phyloP scores from a whole-genome alignment of 2,329 filamentous ascomycete genomes.

The Byssothecium circinans region DNA sequence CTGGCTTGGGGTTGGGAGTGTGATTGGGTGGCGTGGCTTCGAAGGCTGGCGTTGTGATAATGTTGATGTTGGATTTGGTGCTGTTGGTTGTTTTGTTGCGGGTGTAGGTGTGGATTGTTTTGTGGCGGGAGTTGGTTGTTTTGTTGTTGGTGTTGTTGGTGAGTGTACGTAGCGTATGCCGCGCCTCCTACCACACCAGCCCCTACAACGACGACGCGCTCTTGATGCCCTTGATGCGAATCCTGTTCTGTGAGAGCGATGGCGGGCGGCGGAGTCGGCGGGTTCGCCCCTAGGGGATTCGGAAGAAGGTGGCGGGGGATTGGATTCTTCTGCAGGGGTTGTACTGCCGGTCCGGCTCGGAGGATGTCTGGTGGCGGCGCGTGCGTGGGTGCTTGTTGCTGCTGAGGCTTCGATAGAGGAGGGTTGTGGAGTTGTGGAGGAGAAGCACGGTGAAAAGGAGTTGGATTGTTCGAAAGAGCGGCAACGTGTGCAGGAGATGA shows the following conservation, averaged over 20 bases:
- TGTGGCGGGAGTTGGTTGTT: no score
- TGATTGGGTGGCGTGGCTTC: neutral
- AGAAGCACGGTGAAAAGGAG: neutral
- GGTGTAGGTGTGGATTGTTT: no score
- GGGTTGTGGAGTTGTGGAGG: no score
- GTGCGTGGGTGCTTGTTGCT: neutral
- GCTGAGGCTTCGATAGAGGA: neutral
- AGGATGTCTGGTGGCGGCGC: neutral
- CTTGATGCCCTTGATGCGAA: conserved; percentile 5
- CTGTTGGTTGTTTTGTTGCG: neutral
- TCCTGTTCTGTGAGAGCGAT: conserved; percentile 5
- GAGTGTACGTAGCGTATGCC: neutral
- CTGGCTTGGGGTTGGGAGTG: neutral
- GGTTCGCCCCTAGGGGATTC: conserved; percentile 5
- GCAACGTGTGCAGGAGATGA: neutral
- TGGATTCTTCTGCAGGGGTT: neutral
- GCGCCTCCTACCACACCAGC: neutral
- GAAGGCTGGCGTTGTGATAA: neutral
- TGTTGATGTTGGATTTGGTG: neutral
- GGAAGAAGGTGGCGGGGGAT: neutral
- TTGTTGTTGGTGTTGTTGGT: neutral
- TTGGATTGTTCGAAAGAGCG: neutral
- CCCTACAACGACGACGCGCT: neutral
- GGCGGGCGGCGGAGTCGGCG: conserved; percentile 1
- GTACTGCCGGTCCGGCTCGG: neutral